phyloP scores from a whole-genome alignment of 805 yeast genomes.

The Candida cerambycidarum region DNA sequence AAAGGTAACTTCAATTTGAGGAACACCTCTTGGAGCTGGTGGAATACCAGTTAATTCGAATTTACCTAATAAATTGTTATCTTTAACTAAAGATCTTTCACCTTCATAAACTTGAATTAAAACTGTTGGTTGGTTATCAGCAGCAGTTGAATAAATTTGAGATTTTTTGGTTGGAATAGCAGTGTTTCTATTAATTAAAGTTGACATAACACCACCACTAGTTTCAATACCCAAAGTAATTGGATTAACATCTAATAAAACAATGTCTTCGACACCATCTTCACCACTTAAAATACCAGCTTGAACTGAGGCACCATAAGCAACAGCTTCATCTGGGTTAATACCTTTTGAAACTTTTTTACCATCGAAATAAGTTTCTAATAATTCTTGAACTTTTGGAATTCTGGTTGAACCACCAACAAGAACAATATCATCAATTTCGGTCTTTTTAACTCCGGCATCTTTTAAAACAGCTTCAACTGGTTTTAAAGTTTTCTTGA shows the following conservation, averaged over 20 bases:
- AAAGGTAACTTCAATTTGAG: slow-evolving; percentile 98
- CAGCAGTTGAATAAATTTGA: slow-evolving; percentile 98
- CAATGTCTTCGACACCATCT: slow-evolving; percentile 94
- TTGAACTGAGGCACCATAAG: slow-evolving; percentile 89
- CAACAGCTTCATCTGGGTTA: slow-evolving; percentile 52
- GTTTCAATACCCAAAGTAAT: slow-evolving; percentile 99
- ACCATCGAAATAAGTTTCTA: slow-evolving; percentile 55
- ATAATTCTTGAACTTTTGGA: slow-evolving; percentile 50
- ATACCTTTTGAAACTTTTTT: slow-evolving; percentile 50
- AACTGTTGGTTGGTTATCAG: slow-evolving; percentile 98
- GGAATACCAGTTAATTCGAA: slow-evolving; percentile 98
- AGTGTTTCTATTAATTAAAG: slow-evolving; percentile 98
- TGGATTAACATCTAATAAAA: slow-evolving; percentile 96
- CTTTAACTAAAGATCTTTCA: slow-evolving; percentile 98
- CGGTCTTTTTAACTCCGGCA: slow-evolving; percentile 45
- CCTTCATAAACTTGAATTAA: slow-evolving; percentile 99
- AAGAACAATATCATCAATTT: slow-evolving; percentile 46
- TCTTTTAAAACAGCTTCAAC: slow-evolving; percentile 48
- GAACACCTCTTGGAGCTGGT: slow-evolving; percentile 98
- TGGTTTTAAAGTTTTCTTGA: slow-evolving; percentile 47
- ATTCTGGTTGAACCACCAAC: slow-evolving; percentile 54
- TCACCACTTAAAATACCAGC: slow-evolving; percentile 97
- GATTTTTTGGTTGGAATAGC: slow-evolving; percentile 99
- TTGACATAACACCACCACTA: slow-evolving; percentile 99
- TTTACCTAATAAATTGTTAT: slow-evolving; percentile 97